Evolutionary conservation across 108 stramenopile genomes (phyloP).

Genomic region (Skeletonema menzelii): DNA sequence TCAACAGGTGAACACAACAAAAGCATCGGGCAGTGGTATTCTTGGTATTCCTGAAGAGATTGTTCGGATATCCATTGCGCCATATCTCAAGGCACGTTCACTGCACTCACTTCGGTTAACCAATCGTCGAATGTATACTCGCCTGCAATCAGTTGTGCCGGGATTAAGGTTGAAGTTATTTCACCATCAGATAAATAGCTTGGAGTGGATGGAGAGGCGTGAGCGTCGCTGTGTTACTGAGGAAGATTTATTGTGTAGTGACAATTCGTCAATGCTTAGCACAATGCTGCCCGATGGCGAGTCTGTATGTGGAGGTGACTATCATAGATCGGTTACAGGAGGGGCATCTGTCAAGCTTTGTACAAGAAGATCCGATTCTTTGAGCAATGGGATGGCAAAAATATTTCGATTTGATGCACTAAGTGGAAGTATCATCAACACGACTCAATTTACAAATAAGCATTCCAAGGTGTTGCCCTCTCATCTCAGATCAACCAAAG

Average conservation of each 20-base stretch:
- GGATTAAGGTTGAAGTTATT: constrained; percentile 68
- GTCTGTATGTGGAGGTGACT: constrained; percentile 44
- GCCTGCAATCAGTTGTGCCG: constrained; percentile 59
- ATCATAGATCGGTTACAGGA: constrained; percentile 64
- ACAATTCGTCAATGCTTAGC: constrained; percentile 8
- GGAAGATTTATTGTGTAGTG: constrained; percentile 10
- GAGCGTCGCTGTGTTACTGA: constrained; percentile 53
- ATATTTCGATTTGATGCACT: constrained; percentile 24
- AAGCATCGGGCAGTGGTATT: neutral
- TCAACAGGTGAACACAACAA: neutral
- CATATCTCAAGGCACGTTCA: constrained; percentile 57
- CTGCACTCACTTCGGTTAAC: constrained; percentile 59
- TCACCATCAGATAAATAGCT: constrained; percentile 70
- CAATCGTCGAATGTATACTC: constrained; percentile 49
- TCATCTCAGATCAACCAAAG: neutral
- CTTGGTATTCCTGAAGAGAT: constrained; percentile 53
- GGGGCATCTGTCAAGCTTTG: constrained; percentile 52
- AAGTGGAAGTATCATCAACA: constrained; percentile 3
- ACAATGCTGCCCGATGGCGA: constrained; percentile 2
- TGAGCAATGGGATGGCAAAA: neutral
- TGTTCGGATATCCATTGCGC: constrained; percentile 48
- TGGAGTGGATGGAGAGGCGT: constrained; percentile 78
- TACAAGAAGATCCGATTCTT: neutral
- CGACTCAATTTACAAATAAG: too few species aligned
- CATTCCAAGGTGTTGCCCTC: neutral